Base-by-base conservation (phyloP, 805 yeast genomes). In the Ogataea nakhonphanomensis region DNA sequence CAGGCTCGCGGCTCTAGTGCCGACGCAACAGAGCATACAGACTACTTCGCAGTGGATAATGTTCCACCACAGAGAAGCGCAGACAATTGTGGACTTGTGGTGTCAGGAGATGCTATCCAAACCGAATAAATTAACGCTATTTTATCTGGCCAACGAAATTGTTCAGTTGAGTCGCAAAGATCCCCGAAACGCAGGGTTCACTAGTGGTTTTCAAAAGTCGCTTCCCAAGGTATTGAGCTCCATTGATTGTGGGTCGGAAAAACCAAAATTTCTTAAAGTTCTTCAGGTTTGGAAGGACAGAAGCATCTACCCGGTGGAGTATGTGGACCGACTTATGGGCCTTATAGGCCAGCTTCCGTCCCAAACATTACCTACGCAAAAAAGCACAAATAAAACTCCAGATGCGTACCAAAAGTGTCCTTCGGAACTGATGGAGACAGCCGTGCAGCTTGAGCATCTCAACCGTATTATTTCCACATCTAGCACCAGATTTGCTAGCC, bases 131-230 rank as follows among this genome's bases (percentile, higher is more conserved):
- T 67, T 82, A 37, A 70, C 82, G 2, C 61, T 83, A 41, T 68
- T 87, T 17, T 87, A 87, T 54, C 65, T 87, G 10, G 81, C 84
- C 37, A 87, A 87, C 58, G 96, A 87, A 49, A 80, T 87, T 15
- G 82, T 86, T 1, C 96, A 87, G 60, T 84, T 84, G 56, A 78
- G 89, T 3, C 70, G 80, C 43, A 79, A 81, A 25, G 77, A 79
- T 51, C 70, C 74, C 44, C 78, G 74, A 52, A 54, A 52, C 40
- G 64, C 65, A 4, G 85, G 78, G 34, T 81, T 82, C 48, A 60
- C 81, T 3, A 64, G 61, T 7, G 80, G 78, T 3, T 87, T 84
- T 60, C 70, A 76, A 9, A 55, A 58, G 1, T 73, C 71, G 3
- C 55, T 81, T 30, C 77, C 78, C 1, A 37, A 43, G 1, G 70